A percentile compares a stretch with the other conserved stretches of the same genome.
phyloP scores from a whole-genome alignment of 345 rosid genomes.

The Eutrema japonicum region DNA sequence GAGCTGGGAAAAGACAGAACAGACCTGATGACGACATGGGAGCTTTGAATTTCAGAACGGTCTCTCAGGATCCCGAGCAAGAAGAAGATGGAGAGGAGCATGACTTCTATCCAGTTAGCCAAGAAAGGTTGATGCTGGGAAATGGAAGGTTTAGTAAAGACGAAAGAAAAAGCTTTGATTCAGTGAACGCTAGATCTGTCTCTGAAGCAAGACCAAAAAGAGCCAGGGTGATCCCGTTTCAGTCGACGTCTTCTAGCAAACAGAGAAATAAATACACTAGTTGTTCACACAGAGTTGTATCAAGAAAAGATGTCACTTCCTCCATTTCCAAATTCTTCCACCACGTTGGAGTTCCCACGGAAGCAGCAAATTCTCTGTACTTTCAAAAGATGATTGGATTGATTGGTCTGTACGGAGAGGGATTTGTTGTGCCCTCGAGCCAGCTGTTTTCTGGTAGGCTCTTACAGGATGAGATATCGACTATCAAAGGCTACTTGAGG shows the following conservation, averaged over 20 bases:
- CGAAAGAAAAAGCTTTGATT: slow-evolving; percentile 50
- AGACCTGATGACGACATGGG: slow-evolving; percentile 56
- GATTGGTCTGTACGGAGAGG: slow-evolving; percentile 59
- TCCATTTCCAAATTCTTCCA: slow-evolving; percentile 67
- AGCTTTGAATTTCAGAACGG: slow-evolving; percentile 49
- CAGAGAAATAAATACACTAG: slow-evolving; percentile 44
- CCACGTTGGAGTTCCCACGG: slow-evolving; percentile 59
- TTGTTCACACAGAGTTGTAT: slow-evolving; percentile 45
- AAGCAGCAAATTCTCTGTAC: slow-evolving; percentile 59
- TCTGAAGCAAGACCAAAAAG: slow-evolving; percentile 56
- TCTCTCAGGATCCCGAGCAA: slow-evolving; percentile 61
- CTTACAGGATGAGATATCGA: slow-evolving; percentile 58
- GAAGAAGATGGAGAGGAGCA: slow-evolving; percentile 53
- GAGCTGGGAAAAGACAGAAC: slow-evolving; percentile 65
- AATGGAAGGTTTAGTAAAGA: slow-evolving; percentile 57
- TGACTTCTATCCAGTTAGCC: slow-evolving; percentile 47
- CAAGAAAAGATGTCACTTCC: slow-evolving; percentile 57
- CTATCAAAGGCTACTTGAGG: slow-evolving; percentile 50
- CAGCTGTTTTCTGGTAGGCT: slow-evolving; percentile 52
- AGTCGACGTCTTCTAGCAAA: slow-evolving; percentile 48
- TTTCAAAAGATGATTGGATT: slow-evolving; percentile 64
- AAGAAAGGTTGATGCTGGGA: slow-evolving; percentile 52
- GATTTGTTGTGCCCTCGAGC: slow-evolving; percentile 54
- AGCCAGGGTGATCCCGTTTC: slow-evolving; percentile 50
- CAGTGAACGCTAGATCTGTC: slow-evolving; percentile 49